phyloP scores from a whole-genome alignment of 108 stramenopile species.

The Stephanodiscus triporus region DNA sequence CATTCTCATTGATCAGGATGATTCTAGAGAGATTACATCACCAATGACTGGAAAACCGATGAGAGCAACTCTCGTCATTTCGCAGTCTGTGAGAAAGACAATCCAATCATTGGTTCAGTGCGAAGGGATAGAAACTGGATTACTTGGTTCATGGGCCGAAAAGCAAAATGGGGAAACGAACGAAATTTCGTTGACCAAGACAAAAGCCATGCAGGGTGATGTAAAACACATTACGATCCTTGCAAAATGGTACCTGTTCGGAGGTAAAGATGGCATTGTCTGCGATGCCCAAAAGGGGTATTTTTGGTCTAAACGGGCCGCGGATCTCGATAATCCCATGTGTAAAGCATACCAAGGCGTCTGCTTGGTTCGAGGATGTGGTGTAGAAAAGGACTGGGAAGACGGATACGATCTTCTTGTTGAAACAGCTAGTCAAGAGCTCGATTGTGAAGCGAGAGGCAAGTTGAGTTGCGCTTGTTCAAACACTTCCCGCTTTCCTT shows the following conservation, averaged over 20 bases:
- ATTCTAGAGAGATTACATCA: neutral
- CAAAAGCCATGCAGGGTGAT: slow-evolving; percentile 16
- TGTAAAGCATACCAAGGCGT: slow-evolving; percentile 25
- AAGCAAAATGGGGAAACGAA: neutral
- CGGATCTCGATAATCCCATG: slow-evolving; percentile 5
- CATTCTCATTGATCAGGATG: neutral
- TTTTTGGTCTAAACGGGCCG: neutral
- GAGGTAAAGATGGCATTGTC: neutral
- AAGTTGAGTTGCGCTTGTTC: neutral
- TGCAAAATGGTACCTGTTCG: slow-evolving; percentile 21
- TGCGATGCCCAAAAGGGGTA: slow-evolving; percentile 1
- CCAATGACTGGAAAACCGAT: slow-evolving; percentile 29
- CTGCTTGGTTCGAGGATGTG: slow-evolving; percentile 29
- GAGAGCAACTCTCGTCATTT: slow-evolving; percentile 11
- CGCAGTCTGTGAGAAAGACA: neutral
- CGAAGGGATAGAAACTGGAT: neutral
- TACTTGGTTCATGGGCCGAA: neutral
- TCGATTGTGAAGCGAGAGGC: slow-evolving; percentile 17
- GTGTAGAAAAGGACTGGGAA: slow-evolving; percentile 18
- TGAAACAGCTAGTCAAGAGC: slow-evolving; percentile 24
- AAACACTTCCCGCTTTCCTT: neutral
- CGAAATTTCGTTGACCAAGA: neutral
- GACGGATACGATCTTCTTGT: slow-evolving; percentile 26
- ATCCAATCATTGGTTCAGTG: slow-evolving; percentile 10
- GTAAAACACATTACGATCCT: slow-evolving; percentile 8